phyloP scores from a whole-genome alignment of 2,329 filamentous ascomycete genomes.

The Aspergillus sp. region DNA sequence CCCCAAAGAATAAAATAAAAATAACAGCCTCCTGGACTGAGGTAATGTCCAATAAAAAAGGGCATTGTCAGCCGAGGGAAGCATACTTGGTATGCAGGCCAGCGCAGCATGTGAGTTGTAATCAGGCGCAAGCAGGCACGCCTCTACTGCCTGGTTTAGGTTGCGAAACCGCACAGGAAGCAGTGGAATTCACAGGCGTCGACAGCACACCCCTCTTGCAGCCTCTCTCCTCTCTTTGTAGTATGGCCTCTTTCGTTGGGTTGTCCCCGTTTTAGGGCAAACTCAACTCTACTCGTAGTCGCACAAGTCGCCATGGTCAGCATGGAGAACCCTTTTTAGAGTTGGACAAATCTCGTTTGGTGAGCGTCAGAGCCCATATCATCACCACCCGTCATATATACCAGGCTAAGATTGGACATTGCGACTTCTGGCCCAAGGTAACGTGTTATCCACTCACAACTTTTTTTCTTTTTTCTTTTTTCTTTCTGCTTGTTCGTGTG shows the following conservation, averaged over 20 bases:
- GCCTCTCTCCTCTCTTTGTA: not conserved
- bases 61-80: slow-evolving; percentile 9
- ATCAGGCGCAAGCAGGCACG: slow-evolving; percentile 13
- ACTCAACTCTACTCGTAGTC: slow-evolving; percentile 2
- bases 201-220: slow-evolving; percentile 10
- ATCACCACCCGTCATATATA: slow-evolving; percentile 14
- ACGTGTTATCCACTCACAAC: slow-evolving; percentile 12
- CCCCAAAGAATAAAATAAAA: not conserved
- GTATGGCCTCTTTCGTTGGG: not conserved
- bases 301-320: slow-evolving; percentile 14
- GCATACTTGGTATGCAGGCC: slow-evolving; percentile 19
- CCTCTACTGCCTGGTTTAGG: slow-evolving; percentile 19
- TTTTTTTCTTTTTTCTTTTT: not conserved
- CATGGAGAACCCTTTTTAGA: slow-evolving; percentile 11
- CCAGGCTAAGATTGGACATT: slow-evolving; percentile 17
- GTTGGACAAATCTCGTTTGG: slow-evolving; percentile 21
- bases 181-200: slow-evolving; percentile 16
- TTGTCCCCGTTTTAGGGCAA: slow-evolving; percentile 2
- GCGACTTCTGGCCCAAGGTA: slow-evolving; percentile 16
- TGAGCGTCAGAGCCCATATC: slow-evolving; percentile 14
- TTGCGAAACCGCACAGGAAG: slow-evolving; percentile 16
- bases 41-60: slow-evolving; percentile 18
- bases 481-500: slow-evolving; percentile 19
- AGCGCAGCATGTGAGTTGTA: slow-evolving; percentile 32
- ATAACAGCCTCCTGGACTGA: slow-evolving; percentile 12